Evolutionary conservation across 2,329 filamentous ascomycete genomes (phyloP).

Genomic region (Epichloe gansuensis): DNA sequence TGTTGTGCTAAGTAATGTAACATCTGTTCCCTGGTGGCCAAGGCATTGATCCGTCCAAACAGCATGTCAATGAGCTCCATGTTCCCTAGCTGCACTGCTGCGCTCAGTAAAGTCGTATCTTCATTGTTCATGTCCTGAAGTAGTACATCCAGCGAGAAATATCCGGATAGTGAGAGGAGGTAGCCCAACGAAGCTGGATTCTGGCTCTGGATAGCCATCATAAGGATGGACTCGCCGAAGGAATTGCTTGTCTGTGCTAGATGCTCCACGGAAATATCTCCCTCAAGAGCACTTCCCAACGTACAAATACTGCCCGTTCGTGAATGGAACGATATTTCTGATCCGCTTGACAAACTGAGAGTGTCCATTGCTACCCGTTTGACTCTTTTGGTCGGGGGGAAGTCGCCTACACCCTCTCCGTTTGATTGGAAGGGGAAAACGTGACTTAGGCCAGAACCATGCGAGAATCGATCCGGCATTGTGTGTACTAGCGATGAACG

Average conservation of each 20-base stretch:
- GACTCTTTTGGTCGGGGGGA: conserved; percentile 33
- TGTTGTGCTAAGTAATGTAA: conserved; percentile 58
- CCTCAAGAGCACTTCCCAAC: conserved; percentile 59
- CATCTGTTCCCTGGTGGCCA: conserved; percentile 42
- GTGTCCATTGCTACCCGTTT: conserved; percentile 87
- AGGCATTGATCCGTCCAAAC: conserved; percentile 54
- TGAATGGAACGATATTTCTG: conserved; percentile 71
- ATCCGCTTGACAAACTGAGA: conserved; percentile 76
- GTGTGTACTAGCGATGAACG: conserved; percentile 29
- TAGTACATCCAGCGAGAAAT: conserved; percentile 58
- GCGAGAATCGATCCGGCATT: conserved; percentile 38
- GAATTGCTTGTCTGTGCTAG: conserved; percentile 58
- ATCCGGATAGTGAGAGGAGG: conserved; percentile 61
- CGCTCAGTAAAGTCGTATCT: conserved; percentile 76
- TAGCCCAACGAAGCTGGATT: conserved; percentile 65
- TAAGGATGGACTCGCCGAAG: conserved; percentile 69
- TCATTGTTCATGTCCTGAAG: conserved; percentile 81
- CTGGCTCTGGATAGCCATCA: conserved; percentile 71
- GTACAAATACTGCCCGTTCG: conserved; percentile 67
- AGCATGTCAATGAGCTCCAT: conserved; percentile 61
- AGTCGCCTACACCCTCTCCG: conserved; percentile 31
- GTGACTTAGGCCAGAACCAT: conserved; percentile 55
- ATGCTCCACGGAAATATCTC: conserved; percentile 72
- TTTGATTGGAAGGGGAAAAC: conserved; percentile 74
- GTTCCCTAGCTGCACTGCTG: conserved; percentile 77